A percentile compares a stretch with the other conserved stretches of the same genome.
Evolutionary conservation across 139 green algal genomes (phyloP).

Genomic region (Spirogloea muscicola): DNA sequence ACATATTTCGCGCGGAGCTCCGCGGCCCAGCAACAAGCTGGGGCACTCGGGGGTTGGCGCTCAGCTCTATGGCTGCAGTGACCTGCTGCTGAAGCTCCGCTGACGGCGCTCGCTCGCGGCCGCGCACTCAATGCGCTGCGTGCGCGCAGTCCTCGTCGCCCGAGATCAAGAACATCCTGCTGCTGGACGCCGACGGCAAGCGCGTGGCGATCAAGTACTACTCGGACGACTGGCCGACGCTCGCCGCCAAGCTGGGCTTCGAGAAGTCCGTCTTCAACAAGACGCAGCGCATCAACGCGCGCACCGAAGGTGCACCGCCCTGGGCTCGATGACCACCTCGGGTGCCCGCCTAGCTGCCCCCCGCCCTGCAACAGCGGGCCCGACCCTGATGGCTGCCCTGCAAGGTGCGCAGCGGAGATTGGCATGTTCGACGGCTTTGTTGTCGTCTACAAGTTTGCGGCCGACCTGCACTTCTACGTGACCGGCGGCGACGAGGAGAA

Average conservation of each 20-base stretch:
- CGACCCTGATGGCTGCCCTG: not conserved
- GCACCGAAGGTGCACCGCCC: constrained; percentile 73
- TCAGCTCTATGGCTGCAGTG: no score
- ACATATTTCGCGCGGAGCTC: no score
- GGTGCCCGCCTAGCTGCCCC: not conserved
- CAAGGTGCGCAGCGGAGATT: constrained; percentile 79
- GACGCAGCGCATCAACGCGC: constrained; percentile 82
- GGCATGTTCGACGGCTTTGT: constrained; percentile 94
- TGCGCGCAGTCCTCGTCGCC: constrained; percentile 59
- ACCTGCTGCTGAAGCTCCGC: no score
- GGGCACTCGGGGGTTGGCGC: no score
- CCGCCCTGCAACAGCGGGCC: not conserved
- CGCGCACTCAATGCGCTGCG: no score
- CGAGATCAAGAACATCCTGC: constrained; percentile 84
- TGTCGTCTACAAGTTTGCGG: constrained; percentile 94
- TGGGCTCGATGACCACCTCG: not conserved
- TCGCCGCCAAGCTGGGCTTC: constrained; percentile 78
- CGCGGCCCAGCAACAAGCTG: no score
- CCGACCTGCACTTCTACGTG: constrained; percentile 96
- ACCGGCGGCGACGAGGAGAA: constrained; percentile 90
- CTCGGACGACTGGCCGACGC: constrained; percentile 78
- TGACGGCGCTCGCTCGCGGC: no score
- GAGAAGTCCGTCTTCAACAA: constrained; percentile 93
- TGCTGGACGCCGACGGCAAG: constrained; percentile 96
- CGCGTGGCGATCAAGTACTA: constrained; percentile 98